Evolutionary conservation across 306 rosid species (phyloP).

Genomic region (Glycyrrhiza uralensis): DNA sequence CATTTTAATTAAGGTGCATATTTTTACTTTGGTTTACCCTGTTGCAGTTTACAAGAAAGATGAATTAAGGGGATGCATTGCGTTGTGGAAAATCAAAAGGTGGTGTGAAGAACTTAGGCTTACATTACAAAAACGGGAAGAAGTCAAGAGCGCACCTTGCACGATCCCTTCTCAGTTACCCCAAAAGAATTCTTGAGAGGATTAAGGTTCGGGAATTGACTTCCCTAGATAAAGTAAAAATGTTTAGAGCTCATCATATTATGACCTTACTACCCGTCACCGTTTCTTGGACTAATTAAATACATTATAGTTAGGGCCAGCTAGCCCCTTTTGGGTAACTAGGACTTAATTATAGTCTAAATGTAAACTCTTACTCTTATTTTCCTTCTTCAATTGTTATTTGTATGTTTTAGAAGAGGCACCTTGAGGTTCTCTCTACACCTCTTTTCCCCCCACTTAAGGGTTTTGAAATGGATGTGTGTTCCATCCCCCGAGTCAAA

Average conservation of each 20-base stretch:
- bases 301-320: slow-evolving; percentile 15
- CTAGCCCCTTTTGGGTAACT: slow-evolving; percentile 29
- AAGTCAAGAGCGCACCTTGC: slow-evolving; percentile 99
- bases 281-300: slow-evolving; percentile 15
- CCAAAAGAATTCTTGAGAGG: slow-evolving; percentile 21
- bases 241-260: slow-evolving; percentile 13
- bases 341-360: slow-evolving; percentile 20
- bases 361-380: slow-evolving; percentile 9
- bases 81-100: slow-evolving; percentile 17
- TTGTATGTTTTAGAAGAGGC: slow-evolving; percentile 33
- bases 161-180: slow-evolving; percentile 38
- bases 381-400: background rate
- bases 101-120: slow-evolving; percentile 38
- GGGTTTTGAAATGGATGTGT: slow-evolving; percentile 37
- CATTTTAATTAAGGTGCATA: background rate
- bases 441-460: background rate
- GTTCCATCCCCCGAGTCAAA: background rate
- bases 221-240: slow-evolving; percentile 45
- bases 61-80: background rate
- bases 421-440: background rate
- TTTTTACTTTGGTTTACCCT: background rate
- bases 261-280: slow-evolving; percentile 33
- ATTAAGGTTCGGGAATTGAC: slow-evolving; percentile 99
- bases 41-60: slow-evolving; percentile 40
- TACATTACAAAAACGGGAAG: slow-evolving; percentile 36